These are phyloP conservation scores for Candida maesae DNA, from an alignment of 805 yeast species.

Conservation along the genomic window DNA sequence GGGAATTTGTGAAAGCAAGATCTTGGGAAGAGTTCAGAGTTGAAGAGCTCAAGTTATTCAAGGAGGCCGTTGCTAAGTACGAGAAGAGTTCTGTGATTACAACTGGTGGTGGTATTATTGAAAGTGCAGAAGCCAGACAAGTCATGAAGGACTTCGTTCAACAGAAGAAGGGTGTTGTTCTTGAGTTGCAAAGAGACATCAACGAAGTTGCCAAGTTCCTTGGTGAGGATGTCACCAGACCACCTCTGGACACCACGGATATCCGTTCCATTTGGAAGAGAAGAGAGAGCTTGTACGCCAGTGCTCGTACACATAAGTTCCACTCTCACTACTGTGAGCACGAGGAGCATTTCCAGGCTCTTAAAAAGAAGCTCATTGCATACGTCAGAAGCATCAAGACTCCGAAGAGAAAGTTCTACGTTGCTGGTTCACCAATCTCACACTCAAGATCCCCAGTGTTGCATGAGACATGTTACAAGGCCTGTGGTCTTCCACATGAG, in stretches of 20 bases:
- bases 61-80: constrained; percentile 39
- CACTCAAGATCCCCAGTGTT: constrained; percentile 89
- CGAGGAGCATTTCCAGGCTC: constrained; percentile 47
- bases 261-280: constrained; percentile 79
- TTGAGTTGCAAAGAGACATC: constrained; percentile 87
- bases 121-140: constrained; percentile 62
- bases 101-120: constrained; percentile 97
- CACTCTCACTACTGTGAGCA: constrained; percentile 69
- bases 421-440: constrained; percentile 76
- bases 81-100: constrained; percentile 62
- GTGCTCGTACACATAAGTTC: constrained; percentile 74
- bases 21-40: constrained; percentile 91
- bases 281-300: constrained; percentile 74
- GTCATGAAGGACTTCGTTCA: constrained; percentile 49
- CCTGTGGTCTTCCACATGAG: constrained; percentile 72
- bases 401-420: constrained; percentile 52
- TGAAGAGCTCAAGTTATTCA: constrained; percentile 56
- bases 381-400: constrained; percentile 63
- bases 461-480: constrained; percentile 74
- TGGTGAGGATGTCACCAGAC: constrained; percentile 76
- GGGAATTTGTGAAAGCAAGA: constrained; percentile 52
- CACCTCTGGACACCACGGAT: constrained; percentile 73
- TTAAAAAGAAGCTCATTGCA: constrained; percentile 55
- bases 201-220: constrained; percentile 75
- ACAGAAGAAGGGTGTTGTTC: constrained; percentile 59